phyloP scores from a whole-genome alignment of 768 basidiomycete species.

The Suillus spraguei region DNA sequence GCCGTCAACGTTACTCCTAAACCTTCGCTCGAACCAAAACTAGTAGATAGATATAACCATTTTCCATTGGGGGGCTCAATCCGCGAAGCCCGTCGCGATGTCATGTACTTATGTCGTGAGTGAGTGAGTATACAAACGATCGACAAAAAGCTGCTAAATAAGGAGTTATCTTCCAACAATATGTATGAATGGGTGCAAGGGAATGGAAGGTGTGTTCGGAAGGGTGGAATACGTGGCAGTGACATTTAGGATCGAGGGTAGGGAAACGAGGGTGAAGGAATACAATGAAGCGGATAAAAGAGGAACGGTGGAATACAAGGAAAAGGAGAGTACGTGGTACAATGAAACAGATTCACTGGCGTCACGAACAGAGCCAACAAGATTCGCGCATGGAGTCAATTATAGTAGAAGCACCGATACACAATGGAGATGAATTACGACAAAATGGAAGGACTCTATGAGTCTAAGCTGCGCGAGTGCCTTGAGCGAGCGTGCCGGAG shows the following conservation, averaged over 20 bases:
- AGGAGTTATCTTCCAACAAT: conserved; percentile 15
- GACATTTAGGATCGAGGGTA: neutral
- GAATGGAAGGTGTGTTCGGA: neutral
- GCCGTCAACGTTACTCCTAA: neutral
- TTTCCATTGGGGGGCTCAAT: conserved; percentile 44
- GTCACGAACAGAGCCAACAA: too few species aligned
- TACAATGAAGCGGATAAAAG: neutral
- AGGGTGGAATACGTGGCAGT: neutral
- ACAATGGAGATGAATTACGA: neutral
- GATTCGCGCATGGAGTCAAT: conserved; percentile 4
- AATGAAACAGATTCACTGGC: neutral
- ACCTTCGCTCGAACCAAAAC: neutral
- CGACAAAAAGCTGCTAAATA: neutral
- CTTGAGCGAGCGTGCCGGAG: conserved; percentile 5
- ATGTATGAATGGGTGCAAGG: conserved; percentile 11
- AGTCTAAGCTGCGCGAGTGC: conserved; percentile 2
- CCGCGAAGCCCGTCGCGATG: conserved; percentile 55
- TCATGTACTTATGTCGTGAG: conserved; percentile 20
- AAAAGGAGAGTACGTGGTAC: conserved; percentile 2
- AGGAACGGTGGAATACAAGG: neutral
- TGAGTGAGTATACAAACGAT: conserved; percentile 6
- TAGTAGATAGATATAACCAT: conserved; percentile 4
- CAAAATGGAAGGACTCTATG: neutral
- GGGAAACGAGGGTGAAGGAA: neutral
- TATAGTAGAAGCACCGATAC: conserved; percentile 1